A percentile compares a stretch with the other conserved stretches of the same genome.
phyloP scores from a whole-genome alignment of 176 grass and related monocot genomes.

The Musa beccarii region DNA sequence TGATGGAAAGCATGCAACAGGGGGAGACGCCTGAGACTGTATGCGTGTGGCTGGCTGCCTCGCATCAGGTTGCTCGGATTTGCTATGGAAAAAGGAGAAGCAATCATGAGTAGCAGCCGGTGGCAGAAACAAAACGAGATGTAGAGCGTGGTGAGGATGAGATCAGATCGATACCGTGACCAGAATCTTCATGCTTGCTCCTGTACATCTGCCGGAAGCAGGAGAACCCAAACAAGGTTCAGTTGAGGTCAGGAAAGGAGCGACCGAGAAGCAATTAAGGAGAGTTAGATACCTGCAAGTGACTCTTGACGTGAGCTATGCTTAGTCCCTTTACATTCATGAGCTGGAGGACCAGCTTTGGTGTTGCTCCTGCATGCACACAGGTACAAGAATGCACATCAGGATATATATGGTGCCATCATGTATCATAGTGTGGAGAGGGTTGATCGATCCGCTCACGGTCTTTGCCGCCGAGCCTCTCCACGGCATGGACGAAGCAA shows the following conservation, averaged over 20 bases:
- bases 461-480: constrained; percentile 65
- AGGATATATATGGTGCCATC: no score
- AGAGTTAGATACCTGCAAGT: constrained; percentile 42
- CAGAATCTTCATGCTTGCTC: constrained; percentile 53
- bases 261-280: neutral
- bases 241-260: neutral
- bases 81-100: neutral
- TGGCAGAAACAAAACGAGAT: no score
- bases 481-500: constrained; percentile 49
- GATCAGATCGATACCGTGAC: constrained; percentile 28
- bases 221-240: no score
- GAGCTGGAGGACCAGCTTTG: constrained; percentile 59
- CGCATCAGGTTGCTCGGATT: neutral
- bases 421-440: no score
- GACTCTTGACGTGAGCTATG: constrained; percentile 82
- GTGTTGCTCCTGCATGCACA: constrained; percentile 42
- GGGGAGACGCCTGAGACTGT: constrained; percentile 5
- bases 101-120: no score
- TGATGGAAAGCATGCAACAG: constrained; percentile 1
- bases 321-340: constrained; percentile 72
- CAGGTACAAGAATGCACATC: neutral
- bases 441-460: constrained; percentile 24
- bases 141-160: neutral
- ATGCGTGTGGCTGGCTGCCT: neutral
- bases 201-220: constrained; percentile 49